phyloP scores from a whole-genome alignment of 169 alveolate genomes.

The Plasmodium inui region DNA sequence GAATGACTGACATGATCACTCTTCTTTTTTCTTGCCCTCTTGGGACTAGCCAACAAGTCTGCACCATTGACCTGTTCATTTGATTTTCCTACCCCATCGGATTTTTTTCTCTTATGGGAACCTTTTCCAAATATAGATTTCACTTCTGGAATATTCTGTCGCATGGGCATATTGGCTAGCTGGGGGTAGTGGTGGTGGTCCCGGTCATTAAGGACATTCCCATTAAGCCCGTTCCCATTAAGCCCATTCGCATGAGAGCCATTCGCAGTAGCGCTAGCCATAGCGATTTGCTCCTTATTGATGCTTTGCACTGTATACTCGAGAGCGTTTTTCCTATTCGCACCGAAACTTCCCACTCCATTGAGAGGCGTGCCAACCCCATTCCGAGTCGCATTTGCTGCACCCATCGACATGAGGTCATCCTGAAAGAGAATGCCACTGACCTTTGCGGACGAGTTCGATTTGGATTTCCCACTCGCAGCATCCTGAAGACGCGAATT shows the following conservation, averaged over 20 bases:
- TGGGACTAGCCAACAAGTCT: not conserved
- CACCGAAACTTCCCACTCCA: not conserved
- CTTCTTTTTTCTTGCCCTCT: conserved; percentile 40
- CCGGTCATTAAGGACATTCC: not conserved
- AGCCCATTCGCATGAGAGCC: not conserved
- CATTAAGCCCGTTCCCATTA: too few relatives aligned
- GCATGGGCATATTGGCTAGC: conserved; percentile 4
- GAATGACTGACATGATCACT: conserved; percentile 8
- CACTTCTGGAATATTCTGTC: conserved; percentile 8
- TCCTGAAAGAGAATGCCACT: not conserved
- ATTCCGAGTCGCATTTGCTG: not conserved
- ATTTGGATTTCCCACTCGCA: not conserved
- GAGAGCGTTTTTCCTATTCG: not conserved
- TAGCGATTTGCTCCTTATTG: not conserved
- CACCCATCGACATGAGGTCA: not conserved
- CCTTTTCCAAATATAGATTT: not conserved
- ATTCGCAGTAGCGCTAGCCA: not conserved
- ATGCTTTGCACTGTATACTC: not conserved
- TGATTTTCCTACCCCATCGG: not conserved
- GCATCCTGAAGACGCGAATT: not conserved
- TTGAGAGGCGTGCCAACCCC: too few relatives aligned
- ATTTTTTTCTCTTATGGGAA: conserved; percentile 25
- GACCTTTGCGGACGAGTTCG: not conserved
- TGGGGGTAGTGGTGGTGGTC: not conserved
- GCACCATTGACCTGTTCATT: conserved; percentile 1